Conservation (phyloP, 176 grass and related monocot genomes). For the Cocos nucifera region DNA sequence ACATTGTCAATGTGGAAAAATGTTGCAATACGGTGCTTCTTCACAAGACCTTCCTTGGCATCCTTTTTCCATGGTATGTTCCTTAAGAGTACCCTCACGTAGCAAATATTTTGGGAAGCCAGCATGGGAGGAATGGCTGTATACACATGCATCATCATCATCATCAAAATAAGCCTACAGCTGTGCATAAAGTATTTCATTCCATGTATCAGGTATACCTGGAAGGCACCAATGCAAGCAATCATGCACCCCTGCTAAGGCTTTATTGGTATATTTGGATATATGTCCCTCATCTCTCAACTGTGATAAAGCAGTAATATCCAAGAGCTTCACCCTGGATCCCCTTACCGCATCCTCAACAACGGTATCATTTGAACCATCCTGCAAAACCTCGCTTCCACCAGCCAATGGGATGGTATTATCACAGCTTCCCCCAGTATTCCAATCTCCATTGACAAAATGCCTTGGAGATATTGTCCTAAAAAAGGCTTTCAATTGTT, state of each 20-base stretch:
- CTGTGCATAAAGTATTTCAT: slow-evolving; percentile 89
- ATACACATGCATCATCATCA: too few relatives aligned
- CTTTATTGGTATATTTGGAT: slow-evolving; percentile 61
- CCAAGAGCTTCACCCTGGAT: slow-evolving; percentile 62
- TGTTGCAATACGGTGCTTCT: too few relatives aligned
- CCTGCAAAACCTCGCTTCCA: slow-evolving; percentile 60
- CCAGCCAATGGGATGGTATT: slow-evolving; percentile 55
- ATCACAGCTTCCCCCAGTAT: slow-evolving; percentile 85
- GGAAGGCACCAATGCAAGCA: slow-evolving; percentile 99
- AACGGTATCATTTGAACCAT: slow-evolving; percentile 53
- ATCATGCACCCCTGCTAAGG: slow-evolving; percentile 47
- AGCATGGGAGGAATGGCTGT: too few relatives aligned
- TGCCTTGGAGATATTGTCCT: slow-evolving; percentile 90
- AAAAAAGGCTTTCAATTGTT: slow-evolving; percentile 60
- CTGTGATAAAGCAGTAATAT: slow-evolving; percentile 77
- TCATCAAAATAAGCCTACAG: slow-evolving; percentile 28
- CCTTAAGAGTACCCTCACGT: too few relatives aligned
- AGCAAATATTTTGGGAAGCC: too few relatives aligned
- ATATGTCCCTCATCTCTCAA: slow-evolving; percentile 87
- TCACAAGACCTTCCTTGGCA: too few relatives aligned
- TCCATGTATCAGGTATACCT: slow-evolving; percentile 88
- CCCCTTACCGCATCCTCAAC: slow-evolving; percentile 61
- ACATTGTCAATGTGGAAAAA: too few relatives aligned
- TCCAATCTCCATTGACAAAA: slow-evolving; percentile 97
- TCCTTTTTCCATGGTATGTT: too few relatives aligned